These are phyloP conservation scores for Hemileia vastatrix DNA, from an alignment of 1,284 basidiomycete genomes.

Conservation along the genomic window DNA sequence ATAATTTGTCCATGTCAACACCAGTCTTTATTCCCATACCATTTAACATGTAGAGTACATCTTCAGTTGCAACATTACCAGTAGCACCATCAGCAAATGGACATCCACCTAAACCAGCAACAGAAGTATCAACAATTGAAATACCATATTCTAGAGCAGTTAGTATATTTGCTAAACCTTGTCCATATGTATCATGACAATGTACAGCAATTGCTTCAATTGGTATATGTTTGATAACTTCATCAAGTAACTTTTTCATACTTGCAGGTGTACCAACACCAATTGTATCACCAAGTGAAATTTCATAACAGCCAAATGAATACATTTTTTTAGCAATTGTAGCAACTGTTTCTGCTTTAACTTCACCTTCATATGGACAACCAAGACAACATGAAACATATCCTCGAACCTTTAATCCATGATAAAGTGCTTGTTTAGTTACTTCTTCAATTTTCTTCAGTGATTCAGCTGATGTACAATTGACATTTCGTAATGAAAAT, in stretches of 20 bases:
- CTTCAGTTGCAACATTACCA: conserved; percentile 55
- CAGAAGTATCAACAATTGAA: conserved; percentile 51
- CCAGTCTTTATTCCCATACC: conserved; percentile 60
- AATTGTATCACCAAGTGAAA: conserved; percentile 83
- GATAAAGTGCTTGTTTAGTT: conserved; percentile 53
- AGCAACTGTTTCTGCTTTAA: conserved; percentile 59
- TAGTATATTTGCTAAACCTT: conserved; percentile 53
- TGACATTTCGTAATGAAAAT: conserved; percentile 77
- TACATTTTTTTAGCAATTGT: conserved; percentile 61
- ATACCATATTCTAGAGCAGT: conserved; percentile 49
- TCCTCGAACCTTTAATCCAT: conserved; percentile 67
- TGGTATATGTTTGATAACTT: conserved; percentile 62
- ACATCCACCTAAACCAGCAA: conserved; percentile 84
- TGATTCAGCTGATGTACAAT: conserved; percentile 64
- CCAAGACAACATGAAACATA: conserved; percentile 65
- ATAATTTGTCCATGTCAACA: too few species aligned
- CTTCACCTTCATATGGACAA: conserved; percentile 74
- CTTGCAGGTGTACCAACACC: conserved; percentile 69
- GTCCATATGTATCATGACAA: conserved; percentile 88
- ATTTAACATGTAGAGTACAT: conserved; percentile 72
- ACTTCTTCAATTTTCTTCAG: conserved; percentile 59
- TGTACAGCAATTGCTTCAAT: conserved; percentile 58
- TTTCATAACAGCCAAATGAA: conserved; percentile 89
- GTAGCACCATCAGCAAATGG: conserved; percentile 91
- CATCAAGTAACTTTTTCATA: conserved; percentile 57